phyloP scores from a whole-genome alignment of 164 flowering plant genomes.

The Vitis cinerea region DNA sequence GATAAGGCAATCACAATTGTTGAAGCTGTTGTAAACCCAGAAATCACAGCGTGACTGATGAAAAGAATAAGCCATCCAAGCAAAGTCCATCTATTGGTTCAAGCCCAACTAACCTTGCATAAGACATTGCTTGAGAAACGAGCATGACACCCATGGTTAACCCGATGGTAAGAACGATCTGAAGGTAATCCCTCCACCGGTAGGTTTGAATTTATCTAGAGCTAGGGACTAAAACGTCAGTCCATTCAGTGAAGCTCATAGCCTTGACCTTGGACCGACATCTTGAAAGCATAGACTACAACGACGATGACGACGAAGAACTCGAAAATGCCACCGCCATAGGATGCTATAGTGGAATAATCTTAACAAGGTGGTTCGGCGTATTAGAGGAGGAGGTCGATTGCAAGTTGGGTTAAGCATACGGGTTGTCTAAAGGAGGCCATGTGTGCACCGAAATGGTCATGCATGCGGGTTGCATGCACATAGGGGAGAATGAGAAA shows the following conservation, averaged over 20 bases:
- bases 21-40: constrained; percentile 33
- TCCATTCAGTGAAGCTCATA: constrained; percentile 63
- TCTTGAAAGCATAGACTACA: constrained; percentile 15
- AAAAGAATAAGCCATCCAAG: constrained; percentile 97
- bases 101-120: constrained; percentile 96
- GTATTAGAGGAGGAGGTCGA: too few species aligned
- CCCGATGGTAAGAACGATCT: constrained; percentile 85
- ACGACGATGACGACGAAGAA: constrained; percentile 20
- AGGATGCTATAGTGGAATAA: too few species aligned
- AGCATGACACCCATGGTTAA: constrained; percentile 92
- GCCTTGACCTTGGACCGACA: constrained; percentile 46
- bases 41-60: constrained; percentile 89
- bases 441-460: too few species aligned
- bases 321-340: too few species aligned
- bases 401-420: too few species aligned
- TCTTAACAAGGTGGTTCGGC: too few species aligned
- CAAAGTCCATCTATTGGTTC: constrained; percentile 94
- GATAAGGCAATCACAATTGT: constrained; percentile 91
- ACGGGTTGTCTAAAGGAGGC: too few species aligned
- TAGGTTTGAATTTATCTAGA: constrained; percentile 79
- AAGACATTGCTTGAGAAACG: constrained; percentile 99
- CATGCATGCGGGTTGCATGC: too few species aligned
- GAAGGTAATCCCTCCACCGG: constrained; percentile 72
- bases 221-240: constrained; percentile 66
- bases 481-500: too few species aligned